Percentiles rank a stretch among this genome's conserved stretches.
Conservation (phyloP, 768 basidiomycete species). For the Auriculariales sp. region DNA sequence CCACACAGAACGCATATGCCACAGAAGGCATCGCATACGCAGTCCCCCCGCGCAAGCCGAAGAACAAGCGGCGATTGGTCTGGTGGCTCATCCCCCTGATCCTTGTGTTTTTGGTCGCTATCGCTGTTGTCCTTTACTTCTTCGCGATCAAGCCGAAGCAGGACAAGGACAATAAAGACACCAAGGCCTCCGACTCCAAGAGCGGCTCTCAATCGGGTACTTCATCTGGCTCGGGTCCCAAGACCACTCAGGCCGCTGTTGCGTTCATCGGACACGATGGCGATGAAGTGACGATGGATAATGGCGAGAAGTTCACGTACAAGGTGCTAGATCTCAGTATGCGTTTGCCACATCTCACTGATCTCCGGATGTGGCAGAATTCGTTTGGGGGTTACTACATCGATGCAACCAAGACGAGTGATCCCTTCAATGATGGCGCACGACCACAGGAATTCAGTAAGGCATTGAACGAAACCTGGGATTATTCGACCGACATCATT, state of each 20-base stretch:
- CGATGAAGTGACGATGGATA: slow-evolving; percentile 43
- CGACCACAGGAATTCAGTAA: slow-evolving; percentile 70
- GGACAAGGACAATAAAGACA: neutral
- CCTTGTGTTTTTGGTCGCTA: slow-evolving; percentile 7
- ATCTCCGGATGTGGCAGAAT: no score
- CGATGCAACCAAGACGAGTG: slow-evolving; percentile 47
- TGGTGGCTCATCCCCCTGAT: slow-evolving; percentile 9
- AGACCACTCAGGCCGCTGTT: no score
- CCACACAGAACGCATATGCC: no score
- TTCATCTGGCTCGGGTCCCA: slow-evolving; percentile 9
- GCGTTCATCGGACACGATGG: slow-evolving; percentile 77
- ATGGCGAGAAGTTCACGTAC: slow-evolving; percentile 66
- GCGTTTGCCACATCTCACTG: no score
- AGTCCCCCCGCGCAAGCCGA: no score
- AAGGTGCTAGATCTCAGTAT: no score
- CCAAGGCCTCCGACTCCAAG: slow-evolving; percentile 10
- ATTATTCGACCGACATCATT: slow-evolving; percentile 45
- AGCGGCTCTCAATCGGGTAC: slow-evolving; percentile 7
- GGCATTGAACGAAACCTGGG: slow-evolving; percentile 62
- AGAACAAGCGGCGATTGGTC: neutral
- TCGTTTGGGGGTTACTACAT: slow-evolving; percentile 64
- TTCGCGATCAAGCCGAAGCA: slow-evolving; percentile 10
- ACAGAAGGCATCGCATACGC: no score
- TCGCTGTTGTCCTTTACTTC: slow-evolving; percentile 11
- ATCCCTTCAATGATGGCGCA: slow-evolving; percentile 67